Evolutionary conservation across 148 eudicot species (phyloP).

Genomic region (Rhododendron williamsianum): DNA sequence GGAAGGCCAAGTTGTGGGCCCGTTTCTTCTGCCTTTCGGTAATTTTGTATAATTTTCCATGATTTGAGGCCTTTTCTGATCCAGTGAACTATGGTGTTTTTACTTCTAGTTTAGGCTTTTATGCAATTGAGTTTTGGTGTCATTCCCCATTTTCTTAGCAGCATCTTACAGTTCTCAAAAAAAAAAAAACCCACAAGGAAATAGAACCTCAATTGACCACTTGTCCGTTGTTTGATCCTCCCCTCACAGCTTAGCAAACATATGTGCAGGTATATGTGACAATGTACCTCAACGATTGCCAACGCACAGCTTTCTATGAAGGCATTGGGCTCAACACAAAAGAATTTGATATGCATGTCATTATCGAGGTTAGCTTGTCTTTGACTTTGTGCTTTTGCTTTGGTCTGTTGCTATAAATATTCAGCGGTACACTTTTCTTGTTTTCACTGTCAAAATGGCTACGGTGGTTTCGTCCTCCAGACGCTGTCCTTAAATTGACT

Average conservation of each 20-base stretch:
- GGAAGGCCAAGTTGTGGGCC: slow-evolving; percentile 97
- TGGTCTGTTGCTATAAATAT: neutral
- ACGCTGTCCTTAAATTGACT: neutral
- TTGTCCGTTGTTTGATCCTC: neutral
- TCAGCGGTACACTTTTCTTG: neutral
- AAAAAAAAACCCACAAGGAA: neutral
- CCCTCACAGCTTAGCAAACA: neutral
- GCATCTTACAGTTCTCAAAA: neutral
- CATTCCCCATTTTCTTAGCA: neutral
- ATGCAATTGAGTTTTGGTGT: neutral
- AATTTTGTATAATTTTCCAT: neutral
- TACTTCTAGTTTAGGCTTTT: neutral
- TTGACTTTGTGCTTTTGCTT: neutral
- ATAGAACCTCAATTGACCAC: neutral
- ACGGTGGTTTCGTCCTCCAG: neutral
- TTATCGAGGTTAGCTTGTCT: slow-evolving; percentile 70
- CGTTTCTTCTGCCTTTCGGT: slow-evolving; percentile 99
- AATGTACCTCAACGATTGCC: slow-evolving; percentile 97
- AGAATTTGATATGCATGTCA: slow-evolving; percentile 97
- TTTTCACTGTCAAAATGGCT: neutral
- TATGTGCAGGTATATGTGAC: slow-evolving; percentile 82
- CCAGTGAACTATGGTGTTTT: neutral
- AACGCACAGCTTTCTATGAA: slow-evolving; percentile 90
- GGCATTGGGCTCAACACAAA: slow-evolving; percentile 93
- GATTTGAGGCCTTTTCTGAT: neutral